Evolutionary conservation across 1,284 basidiomycete genomes (phyloP).

Genomic region (Marasmius tenuissimus): DNA sequence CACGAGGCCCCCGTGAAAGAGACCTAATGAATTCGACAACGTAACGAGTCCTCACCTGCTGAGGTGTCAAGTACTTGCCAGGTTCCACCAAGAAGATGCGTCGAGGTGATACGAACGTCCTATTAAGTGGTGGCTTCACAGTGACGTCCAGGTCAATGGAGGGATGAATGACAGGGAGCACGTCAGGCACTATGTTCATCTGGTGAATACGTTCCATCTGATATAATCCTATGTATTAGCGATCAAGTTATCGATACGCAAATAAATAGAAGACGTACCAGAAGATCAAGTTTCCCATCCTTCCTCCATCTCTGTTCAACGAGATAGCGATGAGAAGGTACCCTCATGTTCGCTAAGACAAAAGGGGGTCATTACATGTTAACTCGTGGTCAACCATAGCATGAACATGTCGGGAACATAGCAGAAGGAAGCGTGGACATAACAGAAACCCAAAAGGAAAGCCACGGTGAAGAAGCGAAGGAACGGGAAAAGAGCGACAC

Average conservation of each 20-base stretch:
- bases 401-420: no score
- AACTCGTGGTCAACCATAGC: not conserved
- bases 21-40: not conserved
- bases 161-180: constrained; percentile 74
- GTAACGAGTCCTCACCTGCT: constrained; percentile 47
- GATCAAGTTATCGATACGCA: constrained; percentile 5
- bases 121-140: constrained; percentile 39
- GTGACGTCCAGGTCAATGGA: constrained; percentile 72
- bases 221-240: constrained; percentile 2
- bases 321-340: constrained; percentile 76
- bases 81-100: constrained; percentile 62
- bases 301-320: constrained; percentile 85
- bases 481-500: constrained; percentile 25
- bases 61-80: constrained; percentile 63
- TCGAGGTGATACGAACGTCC: constrained; percentile 31
- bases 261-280: constrained; percentile 54
- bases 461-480: not conserved
- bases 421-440: not conserved
- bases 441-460: not conserved
- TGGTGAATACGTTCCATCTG: constrained; percentile 91
- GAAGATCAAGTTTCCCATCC: constrained; percentile 78
- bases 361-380: not conserved
- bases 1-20: not conserved
- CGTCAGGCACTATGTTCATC: constrained; percentile 90
- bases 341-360: constrained; percentile 56